These are phyloP conservation scores for Chimonanthus salicifolius DNA, from an alignment of 164 flowering plant genomes.

Conservation along the genomic window DNA sequence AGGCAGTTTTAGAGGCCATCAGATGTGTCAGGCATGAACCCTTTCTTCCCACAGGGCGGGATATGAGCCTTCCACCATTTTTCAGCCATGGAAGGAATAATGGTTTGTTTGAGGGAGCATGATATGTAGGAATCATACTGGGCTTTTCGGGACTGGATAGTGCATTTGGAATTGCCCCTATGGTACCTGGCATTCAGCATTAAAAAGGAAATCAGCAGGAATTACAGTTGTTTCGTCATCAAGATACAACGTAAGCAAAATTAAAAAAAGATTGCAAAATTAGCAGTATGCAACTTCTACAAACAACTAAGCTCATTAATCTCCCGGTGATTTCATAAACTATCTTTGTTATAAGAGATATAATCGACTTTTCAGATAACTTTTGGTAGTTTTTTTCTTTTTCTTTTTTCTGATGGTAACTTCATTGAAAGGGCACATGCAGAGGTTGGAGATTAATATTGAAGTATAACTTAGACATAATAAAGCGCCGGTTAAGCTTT, in stretches of 20 bases:
- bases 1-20: constrained; percentile 37
- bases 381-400: too few species aligned
- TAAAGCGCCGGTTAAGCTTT: too few species aligned
- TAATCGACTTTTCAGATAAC: too few species aligned
- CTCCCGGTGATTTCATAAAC: not conserved
- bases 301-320: not conserved
- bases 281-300: too few species aligned
- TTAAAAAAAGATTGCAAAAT: too few species aligned
- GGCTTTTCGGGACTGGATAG: constrained; percentile 30
- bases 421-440: too few species aligned
- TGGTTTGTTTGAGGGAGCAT: constrained; percentile 13
- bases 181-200: constrained; percentile 25
- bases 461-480: too few species aligned
- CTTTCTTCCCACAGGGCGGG: constrained; percentile 21
- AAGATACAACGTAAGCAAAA: too few species aligned
- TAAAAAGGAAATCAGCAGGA: not conserved
- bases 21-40: constrained; percentile 20
- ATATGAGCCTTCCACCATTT: constrained; percentile 22
- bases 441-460: too few species aligned
- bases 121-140: constrained; percentile 17
- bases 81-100: constrained; percentile 16
- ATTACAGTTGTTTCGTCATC: too few species aligned
- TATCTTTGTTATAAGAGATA: too few species aligned
- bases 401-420: too few species aligned
- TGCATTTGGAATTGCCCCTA: constrained; percentile 25